Evolutionary conservation across 1,139 yeast species (phyloP), one percentile per base, ranked within the genome.

Genomic region (Yamadazyma sp.): DNA sequence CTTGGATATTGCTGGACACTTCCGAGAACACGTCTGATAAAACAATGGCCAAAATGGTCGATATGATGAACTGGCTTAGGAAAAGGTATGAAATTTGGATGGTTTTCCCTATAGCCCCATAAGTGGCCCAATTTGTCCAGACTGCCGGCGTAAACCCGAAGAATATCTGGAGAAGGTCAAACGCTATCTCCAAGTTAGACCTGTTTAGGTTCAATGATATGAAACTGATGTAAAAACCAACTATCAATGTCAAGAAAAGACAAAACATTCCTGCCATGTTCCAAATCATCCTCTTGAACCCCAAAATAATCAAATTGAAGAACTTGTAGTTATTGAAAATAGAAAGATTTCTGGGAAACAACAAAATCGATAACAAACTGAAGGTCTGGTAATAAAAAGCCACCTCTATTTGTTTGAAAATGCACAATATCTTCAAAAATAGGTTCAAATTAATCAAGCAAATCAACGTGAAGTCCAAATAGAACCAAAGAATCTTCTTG

Each of bases 71-170:
- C 43, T 79, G 82, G 39, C 79, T 75, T 47, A 79, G 63, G 46
- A 79, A 79, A 34, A 79, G 62, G 51, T 77, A 80, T 17, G 77
- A 67, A 56, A 79, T 65, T 45, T 77, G 73, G 26, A 77, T 68
- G 10, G 62, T 51, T 37, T 75, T 65, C 1, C 85, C 85, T 27
- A 78, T 56, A 3, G 61, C 53, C 36, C 78, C 73, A 51, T 73
- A 79, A 42, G 67, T 63, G 33, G 67, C 63, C 83, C 83, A 78
- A 45, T 75, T 74, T 37, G 72, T 67, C 85, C 85, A 80, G 1
- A 79, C 83, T 0, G 82, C 77, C 0, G 84, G 83, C 0, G 84
- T 79, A 53, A 77, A 79, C 1, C 85, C 84, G 53, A 79, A 79
- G 46, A 79, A 70, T 5, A 79, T 66, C 53, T 77, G 76, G 37